Base-by-base conservation (phyloP, 176 grass and related monocot genomes). In the Hordeum vulgare region DNA sequence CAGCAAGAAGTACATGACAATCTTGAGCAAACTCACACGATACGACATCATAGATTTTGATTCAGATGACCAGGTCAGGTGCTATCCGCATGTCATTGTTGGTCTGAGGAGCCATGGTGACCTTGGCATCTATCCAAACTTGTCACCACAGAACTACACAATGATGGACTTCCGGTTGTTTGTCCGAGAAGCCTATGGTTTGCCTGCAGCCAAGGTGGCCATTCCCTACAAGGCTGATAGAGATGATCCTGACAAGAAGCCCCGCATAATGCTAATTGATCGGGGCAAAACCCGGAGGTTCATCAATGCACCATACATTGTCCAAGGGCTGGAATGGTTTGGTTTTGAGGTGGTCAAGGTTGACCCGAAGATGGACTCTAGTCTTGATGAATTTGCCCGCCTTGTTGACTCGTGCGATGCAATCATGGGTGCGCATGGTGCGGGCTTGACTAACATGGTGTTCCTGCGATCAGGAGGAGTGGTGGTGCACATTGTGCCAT, bases 401-500 rank as follows among this genome's bases (percentile, higher is more conserved):
- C 39, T 90, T 0, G 83, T 97, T 1, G 76, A 94, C 62, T 89
- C 80, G 1, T 97, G 90, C 20, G 87, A 92, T 42, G 92, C 83
- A 56, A 86, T 97, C 47, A 84, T 97, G 72, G 94, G 92, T 0
- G 94, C 89, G 14, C 94, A 97, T 0, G 94, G 94, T 1, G 88
- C 92, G 0, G 90, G 83, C 56, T 76, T 97, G 53, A 94, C 94
- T 0, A 97, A 97, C 61, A 90, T 92, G 83, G 83, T 97, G 59
- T 97, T 94, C 74, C 83, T 97, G 47, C 81, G 73, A 54, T 76
- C 74, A 2, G 77, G 85, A 0, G 88, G 83, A 1, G 80, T 89
- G 20, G 20, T 97, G 80, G 86, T 94, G 34, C 94, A 97, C 72
- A 71, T 97, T 24, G 90, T 97, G 72, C 94, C 92, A 0, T 92